These are phyloP conservation scores for Tolypocladium ophioglossoides DNA, from an alignment of 2,329 filamentous ascomycete genomes.

Conservation along the genomic window DNA sequence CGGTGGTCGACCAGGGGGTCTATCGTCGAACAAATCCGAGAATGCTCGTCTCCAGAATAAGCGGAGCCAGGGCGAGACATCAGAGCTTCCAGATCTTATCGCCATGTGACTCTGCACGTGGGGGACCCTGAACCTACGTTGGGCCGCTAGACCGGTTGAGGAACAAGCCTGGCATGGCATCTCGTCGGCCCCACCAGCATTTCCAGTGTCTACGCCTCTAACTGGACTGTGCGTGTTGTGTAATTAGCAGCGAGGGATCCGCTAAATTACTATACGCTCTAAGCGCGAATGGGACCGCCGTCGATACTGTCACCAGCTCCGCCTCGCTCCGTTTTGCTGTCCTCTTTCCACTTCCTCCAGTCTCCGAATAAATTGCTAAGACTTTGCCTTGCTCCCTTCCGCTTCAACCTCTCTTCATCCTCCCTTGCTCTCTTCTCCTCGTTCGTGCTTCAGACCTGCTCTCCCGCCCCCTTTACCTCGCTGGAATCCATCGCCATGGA, in stretches of 20 bases:
- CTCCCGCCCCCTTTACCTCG: background rate
- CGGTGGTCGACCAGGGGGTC: background rate
- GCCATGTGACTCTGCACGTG: constrained; percentile 9
- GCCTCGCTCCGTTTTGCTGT: background rate
- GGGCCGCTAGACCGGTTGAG: background rate
- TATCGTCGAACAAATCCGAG: background rate
- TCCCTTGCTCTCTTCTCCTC: background rate
- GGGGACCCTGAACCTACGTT: background rate
- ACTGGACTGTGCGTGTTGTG: background rate
- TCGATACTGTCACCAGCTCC: constrained; percentile 1
- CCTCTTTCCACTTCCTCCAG: background rate
- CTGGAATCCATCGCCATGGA: constrained; percentile 30
- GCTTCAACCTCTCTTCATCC: background rate
- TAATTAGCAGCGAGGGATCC: background rate
- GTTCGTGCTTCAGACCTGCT: background rate
- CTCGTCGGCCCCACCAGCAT: background rate
- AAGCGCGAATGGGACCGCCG: background rate
- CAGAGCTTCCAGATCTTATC: background rate
- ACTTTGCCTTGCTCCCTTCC: background rate
- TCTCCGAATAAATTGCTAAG: background rate
- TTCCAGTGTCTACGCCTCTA: background rate
- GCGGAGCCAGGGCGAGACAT: too few relatives aligned
- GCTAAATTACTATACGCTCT: background rate
- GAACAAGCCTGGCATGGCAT: background rate
- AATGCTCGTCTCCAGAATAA: background rate